Evolutionary conservation across 129 eudicot genomes (phyloP), one percentile per base, ranked within the genome.

Genomic region (Rutidosis leptorrhynchoides): DNA sequence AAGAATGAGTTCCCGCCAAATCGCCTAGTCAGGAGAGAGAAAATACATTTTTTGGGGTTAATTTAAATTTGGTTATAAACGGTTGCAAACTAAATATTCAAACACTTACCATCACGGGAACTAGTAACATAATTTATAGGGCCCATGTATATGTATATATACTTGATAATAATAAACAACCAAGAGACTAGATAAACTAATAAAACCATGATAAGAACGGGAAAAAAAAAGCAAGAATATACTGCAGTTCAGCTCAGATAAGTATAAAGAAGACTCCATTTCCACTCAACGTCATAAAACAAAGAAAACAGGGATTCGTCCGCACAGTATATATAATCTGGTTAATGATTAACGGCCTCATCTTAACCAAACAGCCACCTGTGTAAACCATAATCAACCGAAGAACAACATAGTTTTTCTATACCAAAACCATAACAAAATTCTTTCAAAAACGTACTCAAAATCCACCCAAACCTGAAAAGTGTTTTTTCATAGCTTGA

Each of bases 401-500:
- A 1, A 56, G 28, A 70, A 30, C 70, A 72, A 23, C 62, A 49
- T 49, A 15, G 19, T 40, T 42, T 17, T 25, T 40, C n/a, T 37
- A 53, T 22, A 51, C 63, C 26, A 27, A 30, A 32, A 30, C 65
- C 23, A 30, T 58, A 7, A 65, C 9, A 40, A 19, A 16, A 28
- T 7, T 7, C 8, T 43, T 45, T 46, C 32, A 29, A 4, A 19
- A 62, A 52, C 14, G 29, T 7, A 20, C 33, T 60, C 65, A 76
- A 56, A 75, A 14, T 19, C 82, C 83, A 42, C 81, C 67, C 55
- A 90, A 33, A 21, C 89, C 89, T 35, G 89, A 58, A 29, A 92
- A 77, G 68, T 88, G 96, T 62, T 88, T 92, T 52, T 78, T 85
- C 90, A 85, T 72, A 4, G 98, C 96, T 68, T 82, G 86, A 48